Percentiles rank a stretch among this genome's conserved stretches.
Conservation (phyloP, 2,329 filamentous ascomycete genomes). For the Penicillium sp. region DNA sequence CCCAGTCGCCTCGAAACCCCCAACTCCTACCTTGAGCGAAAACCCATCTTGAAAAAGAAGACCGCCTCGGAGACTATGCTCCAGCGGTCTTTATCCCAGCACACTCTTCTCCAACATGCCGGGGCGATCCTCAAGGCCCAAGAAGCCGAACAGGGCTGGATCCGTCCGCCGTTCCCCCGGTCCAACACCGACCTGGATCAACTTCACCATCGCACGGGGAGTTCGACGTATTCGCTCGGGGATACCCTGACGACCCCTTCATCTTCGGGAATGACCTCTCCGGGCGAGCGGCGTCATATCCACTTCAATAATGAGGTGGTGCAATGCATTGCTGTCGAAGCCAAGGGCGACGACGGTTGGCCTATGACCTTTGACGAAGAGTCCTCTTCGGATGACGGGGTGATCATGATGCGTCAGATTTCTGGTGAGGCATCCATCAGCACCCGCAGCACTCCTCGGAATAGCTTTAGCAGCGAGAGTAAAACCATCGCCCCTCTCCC, state of each 20-base stretch:
- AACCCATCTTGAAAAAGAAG: conserved; percentile 93
- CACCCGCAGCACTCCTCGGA: conserved; percentile 54
- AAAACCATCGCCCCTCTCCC: conserved; percentile 87
- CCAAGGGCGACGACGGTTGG: conserved; percentile 63
- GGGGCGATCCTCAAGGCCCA: conserved; percentile 83
- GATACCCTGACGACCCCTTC: conserved; percentile 61
- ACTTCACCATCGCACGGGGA: conserved; percentile 60
- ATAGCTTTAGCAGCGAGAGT: conserved; percentile 62
- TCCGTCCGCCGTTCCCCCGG: conserved; percentile 58
- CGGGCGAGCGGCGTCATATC: conserved; percentile 73
- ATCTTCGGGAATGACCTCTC: conserved; percentile 69
- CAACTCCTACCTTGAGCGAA: conserved; percentile 71
- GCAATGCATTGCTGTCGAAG: conserved; percentile 91
- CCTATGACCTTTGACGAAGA: conserved; percentile 47
- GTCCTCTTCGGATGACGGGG: conserved; percentile 71
- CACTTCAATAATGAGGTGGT: conserved; percentile 95
- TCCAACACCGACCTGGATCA: conserved; percentile 69
- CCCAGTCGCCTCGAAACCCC: conserved; percentile 59
- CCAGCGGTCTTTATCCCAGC: conserved; percentile 81
- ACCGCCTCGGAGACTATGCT: conserved; percentile 96
- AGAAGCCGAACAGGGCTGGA: conserved; percentile 59
- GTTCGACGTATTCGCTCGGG: conserved; percentile 47
- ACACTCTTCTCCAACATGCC: conserved; percentile 85
- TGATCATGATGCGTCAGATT: conserved; percentile 77
- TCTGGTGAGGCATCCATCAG: conserved; percentile 52